Evolutionary conservation across 1,284 basidiomycete genomes (phyloP).

Genomic region (Austropuccinia psidii): DNA sequence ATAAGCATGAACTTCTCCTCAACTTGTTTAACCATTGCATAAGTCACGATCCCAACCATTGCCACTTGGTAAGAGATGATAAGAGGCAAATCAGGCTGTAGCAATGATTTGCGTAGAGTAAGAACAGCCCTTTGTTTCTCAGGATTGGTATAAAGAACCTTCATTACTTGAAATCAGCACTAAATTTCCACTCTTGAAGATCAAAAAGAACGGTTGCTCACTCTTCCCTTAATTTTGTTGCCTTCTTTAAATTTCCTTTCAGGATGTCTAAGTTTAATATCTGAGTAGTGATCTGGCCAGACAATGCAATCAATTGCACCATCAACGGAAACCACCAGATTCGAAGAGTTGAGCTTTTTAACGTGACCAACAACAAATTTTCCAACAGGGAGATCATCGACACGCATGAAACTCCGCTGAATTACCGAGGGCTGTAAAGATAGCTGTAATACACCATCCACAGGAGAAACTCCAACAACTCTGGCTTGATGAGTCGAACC

Average conservation of each 20-base stretch:
- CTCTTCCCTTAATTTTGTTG: constrained; percentile 72
- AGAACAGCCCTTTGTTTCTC: constrained; percentile 72
- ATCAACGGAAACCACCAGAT: constrained; percentile 73
- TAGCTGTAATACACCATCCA: constrained; percentile 83
- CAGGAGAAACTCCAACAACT: constrained; percentile 74
- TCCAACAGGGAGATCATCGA: constrained; percentile 74
- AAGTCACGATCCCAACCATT: constrained; percentile 63
- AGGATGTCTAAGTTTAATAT: constrained; percentile 83
- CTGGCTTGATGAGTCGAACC: constrained; percentile 75
- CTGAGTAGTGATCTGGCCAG: constrained; percentile 91
- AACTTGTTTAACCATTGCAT: constrained; percentile 75
- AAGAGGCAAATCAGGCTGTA: constrained; percentile 70
- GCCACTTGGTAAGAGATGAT: constrained; percentile 63
- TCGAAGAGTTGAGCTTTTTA: constrained; percentile 68
- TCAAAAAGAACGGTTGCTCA: constrained; percentile 50
- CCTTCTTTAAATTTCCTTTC: constrained; percentile 85
- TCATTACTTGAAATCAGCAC: background rate
- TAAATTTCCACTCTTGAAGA: background rate
- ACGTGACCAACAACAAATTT: constrained; percentile 72
- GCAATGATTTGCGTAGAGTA: constrained; percentile 84
- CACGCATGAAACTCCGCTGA: constrained; percentile 77
- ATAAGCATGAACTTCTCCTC: constrained; percentile 70
- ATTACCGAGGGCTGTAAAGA: constrained; percentile 75
- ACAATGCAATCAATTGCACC: constrained; percentile 84
- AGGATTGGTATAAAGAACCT: constrained; percentile 80